A percentile compares a stretch with the other conserved stretches of the same genome.
Conservation (phyloP, 106 monocot genomes). For the Phalaenopsis aphrodite region DNA sequence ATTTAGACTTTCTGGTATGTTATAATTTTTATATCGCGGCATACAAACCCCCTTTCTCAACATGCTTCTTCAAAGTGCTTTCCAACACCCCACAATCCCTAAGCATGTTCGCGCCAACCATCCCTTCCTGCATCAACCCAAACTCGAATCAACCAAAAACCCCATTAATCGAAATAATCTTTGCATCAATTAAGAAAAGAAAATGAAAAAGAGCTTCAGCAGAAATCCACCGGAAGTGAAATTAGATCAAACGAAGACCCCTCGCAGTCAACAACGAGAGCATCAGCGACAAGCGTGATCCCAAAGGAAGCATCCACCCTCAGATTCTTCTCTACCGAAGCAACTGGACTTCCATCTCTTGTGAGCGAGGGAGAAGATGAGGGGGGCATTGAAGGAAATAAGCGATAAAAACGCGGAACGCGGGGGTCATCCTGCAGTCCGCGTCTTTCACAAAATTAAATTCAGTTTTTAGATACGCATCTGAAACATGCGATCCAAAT, state of each 20-base stretch:
- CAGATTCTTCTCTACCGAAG: constrained; percentile 45
- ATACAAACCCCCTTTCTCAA: constrained; percentile 43
- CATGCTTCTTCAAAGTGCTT: constrained; percentile 59
- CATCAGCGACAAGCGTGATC: constrained; percentile 75
- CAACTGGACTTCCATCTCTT: constrained; percentile 18
- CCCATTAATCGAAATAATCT: background rate
- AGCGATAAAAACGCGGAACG: too few relatives aligned
- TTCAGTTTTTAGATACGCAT: too few relatives aligned
- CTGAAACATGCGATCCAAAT: too few relatives aligned
- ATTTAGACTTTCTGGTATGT: too few relatives aligned
- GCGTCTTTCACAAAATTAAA: too few relatives aligned
- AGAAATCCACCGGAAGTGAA: constrained; percentile 24
- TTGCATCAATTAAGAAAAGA: background rate
- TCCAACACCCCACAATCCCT: constrained; percentile 57
- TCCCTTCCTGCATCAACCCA: constrained; percentile 48
- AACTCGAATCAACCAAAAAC: background rate
- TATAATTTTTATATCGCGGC: constrained; percentile 34
- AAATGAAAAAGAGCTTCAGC: background rate
- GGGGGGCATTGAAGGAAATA: too few relatives aligned
- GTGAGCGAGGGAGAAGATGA: too few relatives aligned
- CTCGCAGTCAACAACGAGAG: constrained; percentile 45
- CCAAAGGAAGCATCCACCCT: constrained; percentile 54
- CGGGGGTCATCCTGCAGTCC: too few relatives aligned
- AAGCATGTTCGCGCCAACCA: constrained; percentile 57
- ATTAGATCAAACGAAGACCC: constrained; percentile 44